Percentiles rank a stretch among this genome's conserved stretches.
Conservation (phyloP, 768 basidiomycete genomes). For the Agaricus sinodeliciosus region DNA sequence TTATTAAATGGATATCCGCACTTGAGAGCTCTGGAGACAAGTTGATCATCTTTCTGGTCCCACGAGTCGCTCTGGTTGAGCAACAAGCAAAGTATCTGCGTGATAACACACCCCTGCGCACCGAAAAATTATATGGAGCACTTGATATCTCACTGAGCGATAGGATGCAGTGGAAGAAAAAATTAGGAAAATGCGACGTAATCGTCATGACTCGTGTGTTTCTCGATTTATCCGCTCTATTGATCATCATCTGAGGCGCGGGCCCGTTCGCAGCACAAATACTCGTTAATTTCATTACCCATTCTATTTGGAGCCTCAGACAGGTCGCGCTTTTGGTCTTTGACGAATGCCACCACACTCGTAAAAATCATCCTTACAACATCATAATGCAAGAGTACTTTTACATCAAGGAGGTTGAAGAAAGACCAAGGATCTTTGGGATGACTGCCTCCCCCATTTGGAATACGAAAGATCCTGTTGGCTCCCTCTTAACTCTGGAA, state of each 20-base stretch:
- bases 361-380: conserved; percentile 73
- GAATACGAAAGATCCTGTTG: conserved; percentile 63
- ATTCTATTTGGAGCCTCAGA: conserved; percentile 74
- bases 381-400: conserved; percentile 67
- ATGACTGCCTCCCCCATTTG: conserved; percentile 91
- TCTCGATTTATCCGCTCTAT: background rate
- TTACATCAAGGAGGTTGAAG: conserved; percentile 29
- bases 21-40: conserved; percentile 46
- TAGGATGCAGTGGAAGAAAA: conserved; percentile 53
- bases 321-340: conserved; percentile 68
- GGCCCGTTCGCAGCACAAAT: conserved; percentile 56
- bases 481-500: conserved; percentile 60
- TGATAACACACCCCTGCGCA: conserved; percentile 57
- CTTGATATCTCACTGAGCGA: conserved; percentile 69
- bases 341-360: conserved; percentile 78
- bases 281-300: conserved; percentile 71
- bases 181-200: conserved; percentile 62
- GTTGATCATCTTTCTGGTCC: conserved; percentile 75
- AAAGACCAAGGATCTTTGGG: conserved; percentile 82
- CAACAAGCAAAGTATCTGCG: conserved; percentile 71
- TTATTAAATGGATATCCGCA: conserved; percentile 70
- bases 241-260: background rate
- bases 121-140: conserved; percentile 64
- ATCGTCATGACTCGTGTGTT: conserved; percentile 77
- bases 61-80: conserved; percentile 78